Base-by-base conservation (phyloP, 2,329 filamentous ascomycete species). In the Botryotinia narcissicola region DNA sequence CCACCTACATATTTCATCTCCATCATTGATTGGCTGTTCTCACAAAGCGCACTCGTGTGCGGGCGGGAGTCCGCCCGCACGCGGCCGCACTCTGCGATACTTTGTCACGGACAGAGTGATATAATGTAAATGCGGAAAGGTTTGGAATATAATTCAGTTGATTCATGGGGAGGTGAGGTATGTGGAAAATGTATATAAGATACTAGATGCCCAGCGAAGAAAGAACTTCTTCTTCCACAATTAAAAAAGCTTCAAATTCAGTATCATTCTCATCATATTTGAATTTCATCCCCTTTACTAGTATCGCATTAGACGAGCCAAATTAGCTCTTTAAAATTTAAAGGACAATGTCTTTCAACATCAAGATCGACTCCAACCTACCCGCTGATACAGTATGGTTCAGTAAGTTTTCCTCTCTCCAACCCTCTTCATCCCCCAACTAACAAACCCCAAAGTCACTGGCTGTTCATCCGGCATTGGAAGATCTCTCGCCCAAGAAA, bases 401-500 rank as follows among this genome's bases (percentile, higher is more conserved):
- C 5, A 72, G 70, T 72, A 32, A 32, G 48, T 48, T 59, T 18
- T 3, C 20, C 35, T 46, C 16, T 16, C 16, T 18, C 22, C 59
- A 7, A 8, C 1, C 4, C 3, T 5, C 16, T 35, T 1, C 35
- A 37, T 42, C 2, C 14, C 16, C 16, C 16, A 16, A 29, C 48
- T 57, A 72, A 66, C n/a, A 29, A 1, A 6, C 7, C 29, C 20
- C 60, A 46, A 25, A 73, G 84, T 85, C 25, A 85, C 85, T 44
- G 85, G 86, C 29, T 86, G 84, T 76, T 87, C 86, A 0, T 83
- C 82, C 0, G 74, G 74, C 22, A 84, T 87, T 8, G 85, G 85
- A 46, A 78, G 78, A 59, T 79, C 80, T 6, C 76, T 87, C 42
- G 82, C 82, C 29, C 76, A 77, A 29, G 76, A 81, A 48, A 77